Evolutionary conservation across 2,329 filamentous ascomycete genomes (phyloP).

Genomic region (Ophiosphaerella herpotricha): DNA sequence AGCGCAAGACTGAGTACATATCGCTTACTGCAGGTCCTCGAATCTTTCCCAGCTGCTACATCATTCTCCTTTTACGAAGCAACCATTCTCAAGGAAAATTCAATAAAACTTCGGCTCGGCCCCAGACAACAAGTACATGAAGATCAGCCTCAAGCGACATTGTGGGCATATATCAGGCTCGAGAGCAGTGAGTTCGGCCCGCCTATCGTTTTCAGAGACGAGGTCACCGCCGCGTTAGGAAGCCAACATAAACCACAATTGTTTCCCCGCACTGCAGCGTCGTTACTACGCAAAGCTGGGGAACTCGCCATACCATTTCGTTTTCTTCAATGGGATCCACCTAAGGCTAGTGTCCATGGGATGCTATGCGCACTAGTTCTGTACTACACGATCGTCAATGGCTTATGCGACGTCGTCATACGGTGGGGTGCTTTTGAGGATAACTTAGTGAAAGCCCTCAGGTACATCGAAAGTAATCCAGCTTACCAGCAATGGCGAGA

Average conservation of each 20-base stretch:
- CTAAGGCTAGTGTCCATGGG: constrained; percentile 1
- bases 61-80: neutral
- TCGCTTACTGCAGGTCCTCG: neutral
- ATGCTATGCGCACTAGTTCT: constrained; percentile 17
- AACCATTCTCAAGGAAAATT: neutral
- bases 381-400: constrained; percentile 7
- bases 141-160: neutral
- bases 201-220: neutral
- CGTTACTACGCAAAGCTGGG: constrained; percentile 13
- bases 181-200: neutral
- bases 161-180: neutral
- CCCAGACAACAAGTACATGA: neutral
- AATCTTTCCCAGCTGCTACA: neutral
- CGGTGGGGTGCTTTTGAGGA: constrained; percentile 8
- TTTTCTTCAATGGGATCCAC: constrained; percentile 13
- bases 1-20: neutral
- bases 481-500: constrained; percentile 13
- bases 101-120: neutral
- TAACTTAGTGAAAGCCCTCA: constrained; percentile 7
- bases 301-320: constrained; percentile 10
- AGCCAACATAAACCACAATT: neutral
- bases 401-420: constrained; percentile 5
- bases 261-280: constrained; percentile 9
- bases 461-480: constrained; percentile 1
- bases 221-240: neutral